These are phyloP conservation scores for Epichloe festucae DNA, from an alignment of 2,329 filamentous ascomycete genomes.

Conservation along the genomic window DNA sequence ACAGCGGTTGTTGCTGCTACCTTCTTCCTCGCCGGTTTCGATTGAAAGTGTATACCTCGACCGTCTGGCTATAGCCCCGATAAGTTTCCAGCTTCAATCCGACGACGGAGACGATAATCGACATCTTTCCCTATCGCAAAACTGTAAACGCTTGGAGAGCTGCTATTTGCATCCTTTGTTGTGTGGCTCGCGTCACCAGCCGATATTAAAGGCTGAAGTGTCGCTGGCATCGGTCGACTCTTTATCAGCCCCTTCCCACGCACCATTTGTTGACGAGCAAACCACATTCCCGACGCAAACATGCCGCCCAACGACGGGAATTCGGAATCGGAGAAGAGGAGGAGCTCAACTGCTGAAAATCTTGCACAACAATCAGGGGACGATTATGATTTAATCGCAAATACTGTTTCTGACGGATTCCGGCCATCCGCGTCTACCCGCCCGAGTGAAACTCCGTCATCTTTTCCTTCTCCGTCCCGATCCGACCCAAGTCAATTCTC, in stretches of 20 bases:
- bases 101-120: not conserved
- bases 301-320: slow-evolving; percentile 25
- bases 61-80: not conserved
- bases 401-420: slow-evolving; percentile 41
- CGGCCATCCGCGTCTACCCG: slow-evolving; percentile 18
- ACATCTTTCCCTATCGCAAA: not conserved
- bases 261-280: not conserved
- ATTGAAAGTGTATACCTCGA: not conserved
- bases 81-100: not conserved
- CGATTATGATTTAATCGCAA: slow-evolving; percentile 35
- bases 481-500: slow-evolving; percentile 2
- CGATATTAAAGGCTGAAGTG: not conserved
- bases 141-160: not conserved
- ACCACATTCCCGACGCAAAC: slow-evolving; percentile 21
- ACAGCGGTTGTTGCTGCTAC: not conserved
- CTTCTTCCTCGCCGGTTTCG: not conserved
- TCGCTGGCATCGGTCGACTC: not conserved
- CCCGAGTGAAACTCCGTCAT: not conserved
- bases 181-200: not conserved
- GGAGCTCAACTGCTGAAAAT: slow-evolving; percentile 25
- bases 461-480: slow-evolving; percentile 11
- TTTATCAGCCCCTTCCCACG: not conserved
- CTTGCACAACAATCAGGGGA: slow-evolving; percentile 27
- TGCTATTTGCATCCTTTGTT: not conserved
- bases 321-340: slow-evolving; percentile 28